Percentiles rank a stretch among this genome's conserved stretches.
Evolutionary conservation across 805 yeast genomes (phyloP).

Genomic region (Saccharomyces jurei): DNA sequence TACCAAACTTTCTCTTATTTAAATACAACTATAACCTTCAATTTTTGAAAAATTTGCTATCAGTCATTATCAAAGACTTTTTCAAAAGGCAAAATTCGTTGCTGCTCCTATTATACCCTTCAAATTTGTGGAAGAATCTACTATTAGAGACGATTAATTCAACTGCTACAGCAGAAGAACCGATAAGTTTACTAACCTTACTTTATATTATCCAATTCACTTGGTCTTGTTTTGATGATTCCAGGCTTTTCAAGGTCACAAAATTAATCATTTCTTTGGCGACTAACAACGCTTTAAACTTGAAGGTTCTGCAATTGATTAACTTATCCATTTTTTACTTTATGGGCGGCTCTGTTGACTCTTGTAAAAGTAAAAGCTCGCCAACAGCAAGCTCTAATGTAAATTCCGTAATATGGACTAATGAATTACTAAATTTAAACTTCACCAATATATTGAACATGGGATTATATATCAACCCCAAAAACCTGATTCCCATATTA

Average conservation of each 20-base stretch:
- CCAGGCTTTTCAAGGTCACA: constrained; percentile 20
- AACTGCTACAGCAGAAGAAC: constrained; percentile 4
- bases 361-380: neutral
- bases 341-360: constrained; percentile 14
- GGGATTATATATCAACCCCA: constrained; percentile 21
- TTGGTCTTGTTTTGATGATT: constrained; percentile 25
- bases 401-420: constrained; percentile 3
- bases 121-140: constrained; percentile 8
- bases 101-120: constrained; percentile 21
- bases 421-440: constrained; percentile 16
- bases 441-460: constrained; percentile 14
- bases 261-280: constrained; percentile 16
- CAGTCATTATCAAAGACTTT: constrained; percentile 10
- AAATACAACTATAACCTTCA: constrained; percentile 10
- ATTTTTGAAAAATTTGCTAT: constrained; percentile 6
- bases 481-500: constrained; percentile 10
- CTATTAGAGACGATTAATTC: constrained; percentile 4
- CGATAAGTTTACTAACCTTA: constrained; percentile 13
- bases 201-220: constrained; percentile 24
- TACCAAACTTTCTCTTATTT: constrained; percentile 18
- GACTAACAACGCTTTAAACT: constrained; percentile 2
- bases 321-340: constrained; percentile 20
- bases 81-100: constrained; percentile 15
- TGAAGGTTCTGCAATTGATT: constrained; percentile 18
- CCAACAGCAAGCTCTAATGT: neutral